Conservation (phyloP, 352 stramenopile genomes). For the Phytophthora chlamydospora region DNA sequence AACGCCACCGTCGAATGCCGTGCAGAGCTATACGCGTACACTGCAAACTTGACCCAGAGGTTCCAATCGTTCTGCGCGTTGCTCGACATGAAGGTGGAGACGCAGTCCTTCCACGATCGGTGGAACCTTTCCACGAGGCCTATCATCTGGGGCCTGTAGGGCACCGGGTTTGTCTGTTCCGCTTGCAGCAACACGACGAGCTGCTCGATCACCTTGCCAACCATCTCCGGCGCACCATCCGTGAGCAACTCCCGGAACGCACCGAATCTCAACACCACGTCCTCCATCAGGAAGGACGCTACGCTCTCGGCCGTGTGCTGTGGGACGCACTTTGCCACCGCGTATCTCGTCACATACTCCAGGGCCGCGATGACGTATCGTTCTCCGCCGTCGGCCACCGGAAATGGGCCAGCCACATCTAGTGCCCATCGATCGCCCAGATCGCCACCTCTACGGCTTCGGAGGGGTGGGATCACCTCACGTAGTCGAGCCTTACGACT, state of each 20-base stretch:
- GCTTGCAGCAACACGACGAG: constrained; percentile 1
- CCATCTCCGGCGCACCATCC: not conserved
- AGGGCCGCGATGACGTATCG: not conserved
- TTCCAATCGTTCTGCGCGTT: not conserved
- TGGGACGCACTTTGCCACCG: not conserved
- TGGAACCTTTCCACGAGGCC: not conserved
- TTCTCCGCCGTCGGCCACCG: not conserved
- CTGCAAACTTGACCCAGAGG: not conserved
- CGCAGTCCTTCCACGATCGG: not conserved
- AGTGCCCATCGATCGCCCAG: not conserved
- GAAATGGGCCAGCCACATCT: not conserved
- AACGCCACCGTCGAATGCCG: not conserved
- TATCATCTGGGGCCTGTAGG: constrained; percentile 2
- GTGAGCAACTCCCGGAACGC: constrained; percentile 1
- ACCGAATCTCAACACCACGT: not conserved
- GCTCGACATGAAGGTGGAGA: not conserved
- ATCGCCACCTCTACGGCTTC: not conserved
- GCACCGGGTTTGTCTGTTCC: not conserved
- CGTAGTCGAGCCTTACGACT: not conserved
- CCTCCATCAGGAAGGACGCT: not conserved
- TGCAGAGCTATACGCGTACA: constrained; percentile 2
- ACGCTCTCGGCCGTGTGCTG: constrained; percentile 1
- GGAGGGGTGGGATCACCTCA: not conserved
- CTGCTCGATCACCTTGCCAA: not conserved
- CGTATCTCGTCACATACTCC: constrained; percentile 4